Evolutionary conservation across 108 stramenopile species (phyloP), one percentile per base, ranked within the genome.

Genomic region (Pseudonitzschia pungens): DNA sequence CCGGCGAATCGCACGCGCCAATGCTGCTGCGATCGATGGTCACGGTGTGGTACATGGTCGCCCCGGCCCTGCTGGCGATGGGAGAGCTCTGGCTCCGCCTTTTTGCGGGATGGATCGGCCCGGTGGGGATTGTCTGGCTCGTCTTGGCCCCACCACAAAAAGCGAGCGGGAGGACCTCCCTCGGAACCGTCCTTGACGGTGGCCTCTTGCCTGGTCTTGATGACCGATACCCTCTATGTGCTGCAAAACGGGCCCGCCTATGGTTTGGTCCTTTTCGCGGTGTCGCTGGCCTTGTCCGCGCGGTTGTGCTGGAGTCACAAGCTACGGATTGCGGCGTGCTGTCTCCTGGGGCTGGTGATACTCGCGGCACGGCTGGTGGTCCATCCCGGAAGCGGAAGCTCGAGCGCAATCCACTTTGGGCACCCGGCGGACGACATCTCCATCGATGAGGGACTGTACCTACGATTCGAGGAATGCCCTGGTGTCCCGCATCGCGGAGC

Each of bases 21-120:
- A 28, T 68, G 21, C 72, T 77, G 15, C 66, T 75, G 21, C 74
- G 81, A 65, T 48, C 42, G 14, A 22, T 75, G 1, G 32, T 77
- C 1, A 80, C 83, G 2, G 16, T 78, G 2, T 71, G 68, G 43
- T 72, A 62, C 18, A 54, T 63, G 52, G 60, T 77, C 18, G 68
- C 74, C 5, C 83, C 84, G 14, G 63, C 83, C 11, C 54, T 84
- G 24, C 52, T 87, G 45, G 89, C 92, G 67, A 93, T 93, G 88
- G 77, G 65, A 48, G 92, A 93, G 75, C 70, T 93, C 51, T 93
- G 92, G 92, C 55, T 91, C 9, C 76, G 92, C 50, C 71, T 91
- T 0, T 84, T 89, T 76, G 83, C 88, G 21, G 74, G 80, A 10
- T 42, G 65, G 56, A 32, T 78, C 69, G 75, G 83, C 36, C 73